A percentile compares a stretch with the other conserved stretches of the same genome.
Evolutionary conservation across 1,284 basidiomycete genomes (phyloP).

Genomic region (Testicularia cyperi): DNA sequence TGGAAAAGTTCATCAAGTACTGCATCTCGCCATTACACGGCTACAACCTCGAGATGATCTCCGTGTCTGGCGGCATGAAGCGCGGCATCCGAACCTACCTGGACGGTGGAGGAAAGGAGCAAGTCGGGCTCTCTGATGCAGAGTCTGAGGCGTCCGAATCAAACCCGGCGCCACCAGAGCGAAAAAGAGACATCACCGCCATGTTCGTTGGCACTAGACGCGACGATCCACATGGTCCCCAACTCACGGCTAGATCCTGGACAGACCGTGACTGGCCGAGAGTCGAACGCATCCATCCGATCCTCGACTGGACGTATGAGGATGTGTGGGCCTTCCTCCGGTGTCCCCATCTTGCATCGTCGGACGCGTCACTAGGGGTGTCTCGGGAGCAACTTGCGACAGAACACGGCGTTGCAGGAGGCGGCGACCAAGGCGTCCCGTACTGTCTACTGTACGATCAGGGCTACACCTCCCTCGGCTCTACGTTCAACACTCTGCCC

Average conservation of each 20-base stretch:
- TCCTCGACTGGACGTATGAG: slow-evolving; percentile 88
- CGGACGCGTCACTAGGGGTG: slow-evolving; percentile 46
- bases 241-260: slow-evolving; percentile 24
- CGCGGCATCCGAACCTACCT: slow-evolving; percentile 73
- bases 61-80: slow-evolving; percentile 79
- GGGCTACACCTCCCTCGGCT: slow-evolving; percentile 95
- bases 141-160: not conserved
- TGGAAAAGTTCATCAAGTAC: slow-evolving; percentile 80
- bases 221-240: slow-evolving; percentile 80
- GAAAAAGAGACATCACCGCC: slow-evolving; percentile 66
- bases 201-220: slow-evolving; percentile 86
- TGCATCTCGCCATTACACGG: slow-evolving; percentile 62
- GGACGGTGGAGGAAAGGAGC: slow-evolving; percentile 61
- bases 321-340: slow-evolving; percentile 88
- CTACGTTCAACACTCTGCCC: slow-evolving; percentile 87
- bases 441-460: slow-evolving; percentile 89
- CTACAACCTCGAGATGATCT: slow-evolving; percentile 81
- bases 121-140: slow-evolving; percentile 1
- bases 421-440: slow-evolving; percentile 47
- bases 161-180: not conserved
- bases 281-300: slow-evolving; percentile 89
- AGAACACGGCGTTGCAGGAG: slow-evolving; percentile 18
- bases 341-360: slow-evolving; percentile 67
- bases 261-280: slow-evolving; percentile 72
- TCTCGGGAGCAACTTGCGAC: not conserved